Evolutionary conservation across 73 alveolate species (phyloP).

Genomic region (Paramecium octaurelia): DNA sequence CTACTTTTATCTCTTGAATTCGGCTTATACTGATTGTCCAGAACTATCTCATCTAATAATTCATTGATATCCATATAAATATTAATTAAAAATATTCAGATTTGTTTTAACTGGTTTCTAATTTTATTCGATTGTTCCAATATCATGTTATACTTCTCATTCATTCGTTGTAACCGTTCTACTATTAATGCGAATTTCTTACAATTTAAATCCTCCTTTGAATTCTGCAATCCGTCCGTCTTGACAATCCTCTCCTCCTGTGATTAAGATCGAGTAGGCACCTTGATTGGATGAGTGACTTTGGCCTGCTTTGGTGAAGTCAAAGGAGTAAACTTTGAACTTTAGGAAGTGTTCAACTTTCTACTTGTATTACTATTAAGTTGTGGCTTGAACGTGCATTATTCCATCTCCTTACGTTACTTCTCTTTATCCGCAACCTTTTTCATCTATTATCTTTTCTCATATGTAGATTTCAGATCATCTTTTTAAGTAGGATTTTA

Average conservation of each 20-base stretch:
- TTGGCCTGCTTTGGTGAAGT: not conserved
- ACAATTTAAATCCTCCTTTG: not conserved
- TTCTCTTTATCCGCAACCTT: not conserved
- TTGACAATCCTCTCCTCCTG: not conserved
- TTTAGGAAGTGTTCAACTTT: not conserved
- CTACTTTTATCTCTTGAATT: not conserved
- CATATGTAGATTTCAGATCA: not conserved
- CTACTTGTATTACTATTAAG: not conserved
- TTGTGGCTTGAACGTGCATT: slow-evolving; percentile 18
- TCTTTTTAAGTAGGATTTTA: not conserved
- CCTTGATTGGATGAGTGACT: not conserved
- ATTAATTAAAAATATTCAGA: not conserved
- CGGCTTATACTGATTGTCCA: not conserved
- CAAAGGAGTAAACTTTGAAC: not conserved
- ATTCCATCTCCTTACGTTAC: slow-evolving; percentile 21
- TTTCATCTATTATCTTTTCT: not conserved
- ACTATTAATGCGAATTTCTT: not conserved
- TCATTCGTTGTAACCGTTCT: not conserved
- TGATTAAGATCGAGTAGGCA: not conserved
- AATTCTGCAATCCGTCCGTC: not conserved
- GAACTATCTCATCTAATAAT: not conserved
- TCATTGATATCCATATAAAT: not conserved
- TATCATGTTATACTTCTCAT: not conserved
- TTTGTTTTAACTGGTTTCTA: not conserved
- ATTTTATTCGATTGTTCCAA: not conserved